Evolutionary conservation across 345 rosid genomes (phyloP), one percentile per base, ranked within the genome.

Genomic region (Euclidium syriacum): DNA sequence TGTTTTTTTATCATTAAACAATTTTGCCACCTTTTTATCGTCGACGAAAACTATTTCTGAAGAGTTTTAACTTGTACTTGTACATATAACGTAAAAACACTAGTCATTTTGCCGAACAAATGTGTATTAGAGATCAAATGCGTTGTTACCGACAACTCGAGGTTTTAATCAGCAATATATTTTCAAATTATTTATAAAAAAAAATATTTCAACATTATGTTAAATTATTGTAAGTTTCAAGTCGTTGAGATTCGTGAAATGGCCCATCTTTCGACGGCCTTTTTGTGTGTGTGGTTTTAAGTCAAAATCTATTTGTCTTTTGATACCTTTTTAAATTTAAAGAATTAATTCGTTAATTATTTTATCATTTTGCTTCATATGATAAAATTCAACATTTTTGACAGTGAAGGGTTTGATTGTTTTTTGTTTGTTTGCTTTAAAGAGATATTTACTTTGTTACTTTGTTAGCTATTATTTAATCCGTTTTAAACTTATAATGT

Each of bases 251-350:
- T 20, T 57, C 42, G 38, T 48, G 49, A 19, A 57, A 67, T 67
- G 33, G 64, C 39, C 58, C 35, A 47, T 58, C 43, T 8, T 33
- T 54, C 9, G 48, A 33, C 12, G 38, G 16, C 43, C 33, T 22
- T 57, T 67, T 50, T 35, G n/a, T 36, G 1, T 32, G 7, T 42
- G 26, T 57, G 15, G 35, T 56, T 58, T 56, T 19, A 48, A 58
- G 58, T 67, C 51, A 67, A 58, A 58, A 38, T 58, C 72, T 67
- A n/a, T n/a, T 36, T n/a, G 3, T 58, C 59, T 40, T 58, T 56
- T 57, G 33, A 19, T 22, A 48, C 14, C 7, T 5, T 15, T 57
- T 67, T 20, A 10, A 15, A 26, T 35, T 10, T 14, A 5, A 40
- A 40, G 0, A 64, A 23, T 7, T 15, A 3, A 19, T 12, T 38